A percentile compares a stretch with the other conserved stretches of the same genome.
These are phyloP conservation scores for Phytophthora foliorum DNA, from an alignment of 352 stramenopile species.

Conservation along the genomic window DNA sequence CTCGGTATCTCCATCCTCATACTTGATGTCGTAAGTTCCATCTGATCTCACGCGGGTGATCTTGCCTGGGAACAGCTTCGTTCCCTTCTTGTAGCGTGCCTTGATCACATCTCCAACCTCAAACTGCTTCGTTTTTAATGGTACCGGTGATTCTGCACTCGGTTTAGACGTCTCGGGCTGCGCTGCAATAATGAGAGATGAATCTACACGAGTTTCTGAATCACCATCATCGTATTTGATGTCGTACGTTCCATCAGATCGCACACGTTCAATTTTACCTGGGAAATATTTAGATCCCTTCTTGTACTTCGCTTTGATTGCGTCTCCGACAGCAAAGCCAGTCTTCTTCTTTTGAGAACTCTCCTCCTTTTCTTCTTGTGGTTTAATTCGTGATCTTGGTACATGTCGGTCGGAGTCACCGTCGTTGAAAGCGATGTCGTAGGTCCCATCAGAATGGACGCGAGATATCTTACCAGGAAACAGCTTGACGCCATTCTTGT, in stretches of 20 bases:
- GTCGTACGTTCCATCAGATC: constrained; percentile 67
- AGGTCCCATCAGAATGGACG: constrained; percentile 61
- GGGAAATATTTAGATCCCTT: constrained; percentile 50
- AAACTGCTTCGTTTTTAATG: constrained; percentile 17
- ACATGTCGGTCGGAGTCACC: constrained; percentile 61
- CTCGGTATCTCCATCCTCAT: constrained; percentile 68
- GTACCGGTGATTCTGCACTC: constrained; percentile 8
- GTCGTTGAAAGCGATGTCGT: constrained; percentile 63
- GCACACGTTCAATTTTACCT: constrained; percentile 56
- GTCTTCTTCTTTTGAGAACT: constrained; percentile 27
- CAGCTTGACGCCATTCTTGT: constrained; percentile 49
- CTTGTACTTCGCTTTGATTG: constrained; percentile 57
- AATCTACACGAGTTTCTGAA: constrained; percentile 34
- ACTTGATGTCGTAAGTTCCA: constrained; percentile 76
- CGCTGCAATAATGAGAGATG: constrained; percentile 22
- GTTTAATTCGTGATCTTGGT: constrained; percentile 32
- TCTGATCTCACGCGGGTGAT: constrained; percentile 59
- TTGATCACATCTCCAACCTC: constrained; percentile 41
- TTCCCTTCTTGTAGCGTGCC: constrained; percentile 54
- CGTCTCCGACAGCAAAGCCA: constrained; percentile 46
- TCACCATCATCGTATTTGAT: constrained; percentile 60
- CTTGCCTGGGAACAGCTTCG: constrained; percentile 54
- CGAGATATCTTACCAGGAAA: constrained; percentile 72
- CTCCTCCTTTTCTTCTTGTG: constrained; percentile 6
- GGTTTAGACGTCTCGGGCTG: constrained; percentile 8